A percentile compares a stretch with the other conserved stretches of the same genome.
phyloP scores from a whole-genome alignment of 176 grass and related monocot genomes.

The Eleusine coracana region DNA sequence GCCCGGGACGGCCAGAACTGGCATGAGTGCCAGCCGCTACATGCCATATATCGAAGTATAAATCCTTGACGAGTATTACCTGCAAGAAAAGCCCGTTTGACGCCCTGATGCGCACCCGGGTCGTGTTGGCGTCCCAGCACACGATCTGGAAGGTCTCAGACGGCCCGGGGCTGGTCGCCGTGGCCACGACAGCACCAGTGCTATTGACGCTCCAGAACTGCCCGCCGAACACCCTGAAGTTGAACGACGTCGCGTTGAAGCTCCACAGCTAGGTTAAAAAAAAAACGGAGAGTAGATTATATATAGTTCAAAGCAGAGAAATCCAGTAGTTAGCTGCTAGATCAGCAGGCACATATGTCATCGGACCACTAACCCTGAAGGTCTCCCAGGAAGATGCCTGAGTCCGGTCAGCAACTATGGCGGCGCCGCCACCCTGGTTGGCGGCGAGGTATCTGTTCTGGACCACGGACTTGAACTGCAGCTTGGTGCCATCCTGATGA shows the following conservation, averaged over 20 bases:
- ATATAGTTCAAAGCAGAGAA: not conserved
- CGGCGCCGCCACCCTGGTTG: constrained; percentile 53
- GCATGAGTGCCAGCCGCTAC: too few relatives aligned
- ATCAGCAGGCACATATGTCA: not conserved
- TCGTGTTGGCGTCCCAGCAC: constrained; percentile 23
- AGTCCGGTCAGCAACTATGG: constrained; percentile 54
- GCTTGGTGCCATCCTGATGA: constrained; percentile 62
- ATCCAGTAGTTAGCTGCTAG: not conserved
- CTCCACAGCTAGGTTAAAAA: constrained; percentile 57
- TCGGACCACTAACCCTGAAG: constrained; percentile 50
- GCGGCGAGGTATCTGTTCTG: constrained; percentile 54
- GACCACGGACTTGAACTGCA: constrained; percentile 64
- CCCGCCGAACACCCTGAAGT: constrained; percentile 42
- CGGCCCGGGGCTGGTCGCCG: constrained; percentile 33
- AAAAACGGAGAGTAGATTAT: not conserved
- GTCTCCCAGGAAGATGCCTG: constrained; percentile 63
- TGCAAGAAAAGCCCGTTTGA: constrained; percentile 59
- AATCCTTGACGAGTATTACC: constrained; percentile 15
- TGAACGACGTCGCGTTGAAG: constrained; percentile 52
- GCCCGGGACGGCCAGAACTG: not conserved
- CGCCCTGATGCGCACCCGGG: constrained; percentile 46
- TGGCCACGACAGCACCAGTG: constrained; percentile 36
- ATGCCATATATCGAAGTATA: too few relatives aligned
- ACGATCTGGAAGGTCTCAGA: constrained; percentile 59
- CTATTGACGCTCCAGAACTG: constrained; percentile 56